phyloP scores from a whole-genome alignment of 495 filamentous ascomycete species.

The Corynascus novoguineensis region DNA sequence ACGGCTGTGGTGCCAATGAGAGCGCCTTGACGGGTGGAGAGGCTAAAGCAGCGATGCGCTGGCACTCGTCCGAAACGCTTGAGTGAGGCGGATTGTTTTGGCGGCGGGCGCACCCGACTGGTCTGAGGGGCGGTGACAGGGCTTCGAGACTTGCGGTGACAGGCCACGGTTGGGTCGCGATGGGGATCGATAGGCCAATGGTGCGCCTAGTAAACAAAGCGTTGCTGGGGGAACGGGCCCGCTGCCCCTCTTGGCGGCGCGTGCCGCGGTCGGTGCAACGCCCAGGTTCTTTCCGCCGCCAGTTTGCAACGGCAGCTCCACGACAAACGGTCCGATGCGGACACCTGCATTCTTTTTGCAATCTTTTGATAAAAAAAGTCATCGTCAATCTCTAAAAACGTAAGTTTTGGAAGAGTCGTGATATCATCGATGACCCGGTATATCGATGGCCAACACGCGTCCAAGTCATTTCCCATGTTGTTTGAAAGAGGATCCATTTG shows the following conservation, averaged over 20 bases:
- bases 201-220: conserved; percentile 13
- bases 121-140: not conserved
- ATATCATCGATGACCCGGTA: too few species aligned
- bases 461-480: too few species aligned
- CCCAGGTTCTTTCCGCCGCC: too few species aligned
- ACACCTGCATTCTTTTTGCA: too few species aligned
- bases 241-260: not conserved
- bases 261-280: not conserved
- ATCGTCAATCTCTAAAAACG: too few species aligned
- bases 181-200: conserved; percentile 2
- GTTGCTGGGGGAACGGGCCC: conserved; percentile 11
- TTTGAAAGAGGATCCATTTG: too few species aligned
- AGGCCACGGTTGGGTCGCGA: not conserved
- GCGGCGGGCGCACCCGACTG: conserved; percentile 7
- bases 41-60: conserved; percentile 26
- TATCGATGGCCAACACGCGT: too few species aligned
- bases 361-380: too few species aligned
- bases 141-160: conserved; percentile 5
- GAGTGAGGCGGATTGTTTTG: conserved; percentile 11
- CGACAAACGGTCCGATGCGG: too few species aligned
- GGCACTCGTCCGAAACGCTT: conserved; percentile 15
- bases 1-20: conserved; percentile 18
- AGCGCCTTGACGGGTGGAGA: conserved; percentile 7
- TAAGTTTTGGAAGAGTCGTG: too few species aligned
- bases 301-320: too few species aligned